phyloP scores from a whole-genome alignment of 2,329 filamentous ascomycete species.

The Penicillium sp. region DNA sequence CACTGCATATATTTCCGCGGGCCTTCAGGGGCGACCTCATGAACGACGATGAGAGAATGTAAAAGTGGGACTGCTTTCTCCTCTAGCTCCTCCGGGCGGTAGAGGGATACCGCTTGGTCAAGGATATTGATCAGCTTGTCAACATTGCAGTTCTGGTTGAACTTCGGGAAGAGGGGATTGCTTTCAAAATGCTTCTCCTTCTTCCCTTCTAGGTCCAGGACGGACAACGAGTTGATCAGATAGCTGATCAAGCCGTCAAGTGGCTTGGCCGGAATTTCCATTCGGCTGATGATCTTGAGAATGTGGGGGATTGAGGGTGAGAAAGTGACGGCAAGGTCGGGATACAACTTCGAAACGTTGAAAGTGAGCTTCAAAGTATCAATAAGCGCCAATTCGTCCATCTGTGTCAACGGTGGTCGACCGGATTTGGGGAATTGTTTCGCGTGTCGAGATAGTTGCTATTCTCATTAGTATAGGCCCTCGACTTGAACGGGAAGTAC shows the following conservation, averaged over 20 bases:
- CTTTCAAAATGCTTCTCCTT: constrained; percentile 52
- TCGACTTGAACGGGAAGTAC: not conserved
- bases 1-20: constrained; percentile 68
- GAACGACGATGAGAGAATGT: constrained; percentile 73
- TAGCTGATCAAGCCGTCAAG: constrained; percentile 74
- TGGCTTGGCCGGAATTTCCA: constrained; percentile 67
- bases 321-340: constrained; percentile 67
- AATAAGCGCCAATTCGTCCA: constrained; percentile 78
- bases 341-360: constrained; percentile 80
- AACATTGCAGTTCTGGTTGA: constrained; percentile 64
- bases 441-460: constrained; percentile 74
- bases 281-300: constrained; percentile 69
- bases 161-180: constrained; percentile 70
- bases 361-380: constrained; percentile 90
- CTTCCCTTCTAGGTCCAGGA: constrained; percentile 70
- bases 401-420: constrained; percentile 42
- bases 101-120: constrained; percentile 67
- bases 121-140: constrained; percentile 74
- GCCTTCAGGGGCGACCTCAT: constrained; percentile 69
- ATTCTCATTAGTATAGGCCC: constrained; percentile 27
- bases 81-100: constrained; percentile 75
- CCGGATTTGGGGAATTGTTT: constrained; percentile 57
- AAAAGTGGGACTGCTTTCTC: constrained; percentile 72
- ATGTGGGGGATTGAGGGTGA: constrained; percentile 72
- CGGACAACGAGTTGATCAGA: constrained; percentile 80